Evolutionary conservation across 2,329 filamentous ascomycete species (phyloP), one percentile per base, ranked within the genome.

Genomic region (Tympanopsis confertula): DNA sequence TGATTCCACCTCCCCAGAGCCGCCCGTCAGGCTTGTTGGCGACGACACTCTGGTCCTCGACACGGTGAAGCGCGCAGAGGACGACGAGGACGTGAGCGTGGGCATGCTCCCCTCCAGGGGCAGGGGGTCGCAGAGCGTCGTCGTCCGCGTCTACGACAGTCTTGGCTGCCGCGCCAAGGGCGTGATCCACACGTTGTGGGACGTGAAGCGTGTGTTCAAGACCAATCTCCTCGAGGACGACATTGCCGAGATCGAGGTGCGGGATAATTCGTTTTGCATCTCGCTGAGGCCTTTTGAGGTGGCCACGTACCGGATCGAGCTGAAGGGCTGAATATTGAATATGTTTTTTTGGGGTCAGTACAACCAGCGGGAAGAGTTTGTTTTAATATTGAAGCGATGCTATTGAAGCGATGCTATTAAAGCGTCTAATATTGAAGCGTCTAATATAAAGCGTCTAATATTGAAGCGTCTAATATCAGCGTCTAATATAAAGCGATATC

Each of bases 221-320:
- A 71, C 67, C 26, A 82, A 82, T 53, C 47, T 80, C 35, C 58
- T 84, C 3, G 79, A 84, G 49, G 79, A 83, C 51, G 69, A 80
- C 47, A 50, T 66, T 40, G 67, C 73, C 42, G 66, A 64, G 45
- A 41, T 71, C 43, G 49, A 61, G 35, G 29, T 74, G 20, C 37
- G 33, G 3, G 38, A 43, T 13, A 44, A 44, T 35, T 48, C 45
- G 35, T 54, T 67, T 22, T 50, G 59, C 38, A 62, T 73, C 44
- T 59, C 65, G 38, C 42, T 79, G 42, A 62, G 73, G 45, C 62
- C 74, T 12, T 80, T 78, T 54, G 74, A 79, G 55, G 65, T 80
- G 39, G 69, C 64, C 26, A 78, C 71, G 3, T 74, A 63, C 47
- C 62, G 71, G 45, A 53, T 78, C 45, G 64, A 69, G 47, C 48